Conservation (phyloP, 2,329 filamentous ascomycete genomes). For the Aureobasidium sp. region DNA sequence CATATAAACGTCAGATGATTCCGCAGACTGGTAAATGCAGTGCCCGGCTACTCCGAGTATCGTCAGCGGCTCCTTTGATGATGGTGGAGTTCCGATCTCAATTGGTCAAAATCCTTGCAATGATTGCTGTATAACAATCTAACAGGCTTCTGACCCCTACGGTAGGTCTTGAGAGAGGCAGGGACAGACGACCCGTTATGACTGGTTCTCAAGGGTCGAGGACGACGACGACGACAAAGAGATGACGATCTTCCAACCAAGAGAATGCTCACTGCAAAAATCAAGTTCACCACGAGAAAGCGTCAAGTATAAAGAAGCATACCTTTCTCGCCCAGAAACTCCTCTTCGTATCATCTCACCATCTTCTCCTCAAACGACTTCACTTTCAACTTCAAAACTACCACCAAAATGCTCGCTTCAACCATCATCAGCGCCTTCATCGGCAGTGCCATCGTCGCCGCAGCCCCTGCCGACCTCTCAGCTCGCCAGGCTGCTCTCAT, state of each 20-base stretch:
- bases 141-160: not conserved
- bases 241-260: constrained; percentile 7
- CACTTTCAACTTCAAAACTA: not conserved
- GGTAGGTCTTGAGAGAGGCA: not conserved
- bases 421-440: constrained; percentile 20
- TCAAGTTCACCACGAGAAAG: not conserved
- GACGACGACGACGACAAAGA: not conserved
- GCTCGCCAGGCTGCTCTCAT: constrained; percentile 34
- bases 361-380: not conserved
- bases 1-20: not conserved
- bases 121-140: not conserved
- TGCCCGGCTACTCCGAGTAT: not conserved
- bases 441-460: constrained; percentile 31
- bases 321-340: not conserved
- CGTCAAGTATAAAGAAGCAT: not conserved
- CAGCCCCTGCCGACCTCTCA: constrained; percentile 30
- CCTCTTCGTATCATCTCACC: not conserved
- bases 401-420: constrained; percentile 22
- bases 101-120: not conserved
- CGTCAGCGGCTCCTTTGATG: not conserved
- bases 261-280: not conserved
- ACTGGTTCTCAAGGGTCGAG: not conserved
- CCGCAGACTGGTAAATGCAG: not conserved
- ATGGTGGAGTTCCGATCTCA: not conserved
- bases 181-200: not conserved